These are phyloP conservation scores for Ogataea siamensis DNA, from an alignment of 805 yeast species.

Conservation along the genomic window DNA sequence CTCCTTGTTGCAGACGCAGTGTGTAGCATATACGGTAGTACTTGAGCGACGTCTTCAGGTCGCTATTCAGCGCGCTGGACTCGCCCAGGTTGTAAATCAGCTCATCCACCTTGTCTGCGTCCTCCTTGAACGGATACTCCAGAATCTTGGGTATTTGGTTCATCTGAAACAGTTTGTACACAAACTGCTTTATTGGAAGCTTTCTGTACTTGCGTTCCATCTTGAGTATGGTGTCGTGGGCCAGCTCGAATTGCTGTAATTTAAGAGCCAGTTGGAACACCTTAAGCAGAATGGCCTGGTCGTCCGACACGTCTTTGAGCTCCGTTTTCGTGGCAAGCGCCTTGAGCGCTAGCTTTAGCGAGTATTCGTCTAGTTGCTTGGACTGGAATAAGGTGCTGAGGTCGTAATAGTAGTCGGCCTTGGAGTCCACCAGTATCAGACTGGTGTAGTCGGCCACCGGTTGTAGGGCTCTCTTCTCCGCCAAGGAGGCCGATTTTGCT, in stretches of 20 bases:
- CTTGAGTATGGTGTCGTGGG: constrained; percentile 29
- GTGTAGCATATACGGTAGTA: constrained; percentile 51
- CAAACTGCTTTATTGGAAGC: constrained; percentile 33
- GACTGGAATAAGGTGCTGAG: constrained; percentile 38
- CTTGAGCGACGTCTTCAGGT: constrained; percentile 35
- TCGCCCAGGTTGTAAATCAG: constrained; percentile 36
- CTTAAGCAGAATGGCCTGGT: constrained; percentile 23
- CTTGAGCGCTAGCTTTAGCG: constrained; percentile 36
- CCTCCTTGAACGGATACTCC: constrained; percentile 43
- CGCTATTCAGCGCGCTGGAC: constrained; percentile 26
- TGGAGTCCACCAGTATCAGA: constrained; percentile 31
- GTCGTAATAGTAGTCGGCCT: constrained; percentile 38
- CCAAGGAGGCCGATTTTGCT: constrained; percentile 15
- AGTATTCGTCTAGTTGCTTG: constrained; percentile 30
- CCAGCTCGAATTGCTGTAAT: constrained; percentile 30
- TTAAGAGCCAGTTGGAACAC: constrained; percentile 33
- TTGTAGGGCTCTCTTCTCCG: constrained; percentile 22
- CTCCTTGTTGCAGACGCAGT: constrained; percentile 47
- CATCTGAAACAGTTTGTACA: constrained; percentile 38
- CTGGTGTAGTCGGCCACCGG: constrained; percentile 19
- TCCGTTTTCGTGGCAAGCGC: constrained; percentile 24
- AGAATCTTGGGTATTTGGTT: constrained; percentile 41
- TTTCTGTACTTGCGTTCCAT: constrained; percentile 26
- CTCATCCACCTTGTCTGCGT: constrained; percentile 42
- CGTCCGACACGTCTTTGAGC: constrained; percentile 21